Evolutionary conservation across 192 early-diverging fungal genomes (phyloP).

Genomic region (Chytriomyces hyalinus): DNA sequence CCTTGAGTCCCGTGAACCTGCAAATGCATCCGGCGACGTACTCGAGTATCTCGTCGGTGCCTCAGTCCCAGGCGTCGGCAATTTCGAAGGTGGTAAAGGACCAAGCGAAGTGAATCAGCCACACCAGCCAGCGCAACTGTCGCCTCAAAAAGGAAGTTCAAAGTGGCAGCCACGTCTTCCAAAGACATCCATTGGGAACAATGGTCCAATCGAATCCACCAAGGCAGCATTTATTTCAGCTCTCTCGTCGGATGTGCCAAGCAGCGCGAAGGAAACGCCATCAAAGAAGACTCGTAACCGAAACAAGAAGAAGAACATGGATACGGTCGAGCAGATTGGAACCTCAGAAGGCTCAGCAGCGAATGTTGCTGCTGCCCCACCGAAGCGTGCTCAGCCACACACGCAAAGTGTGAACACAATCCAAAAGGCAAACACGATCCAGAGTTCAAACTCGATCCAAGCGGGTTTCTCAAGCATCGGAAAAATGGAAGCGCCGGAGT

Average conservation of each 20-base stretch:
- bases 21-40: not conserved
- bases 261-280: not conserved
- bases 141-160: not conserved
- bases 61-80: not conserved
- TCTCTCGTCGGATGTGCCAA: not conserved
- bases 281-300: not conserved
- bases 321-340: not conserved
- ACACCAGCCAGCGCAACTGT: not conserved
- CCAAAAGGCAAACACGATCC: no score
- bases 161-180: not conserved
- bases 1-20: not conserved
- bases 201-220: not conserved
- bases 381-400: not conserved
- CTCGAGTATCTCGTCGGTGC: no score
- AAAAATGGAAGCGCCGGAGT: not conserved
- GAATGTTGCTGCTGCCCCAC: not conserved
- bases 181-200: not conserved
- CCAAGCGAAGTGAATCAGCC: not conserved
- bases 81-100: not conserved
- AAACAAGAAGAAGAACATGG: constrained; percentile 1
- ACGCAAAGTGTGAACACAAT: no score
- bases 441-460: no score
- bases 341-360: not conserved
- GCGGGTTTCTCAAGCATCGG: no score
- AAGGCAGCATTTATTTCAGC: not conserved